phyloP scores from a whole-genome alignment of 1,139 yeast genomes.

The Ogataea hybrid region DNA sequence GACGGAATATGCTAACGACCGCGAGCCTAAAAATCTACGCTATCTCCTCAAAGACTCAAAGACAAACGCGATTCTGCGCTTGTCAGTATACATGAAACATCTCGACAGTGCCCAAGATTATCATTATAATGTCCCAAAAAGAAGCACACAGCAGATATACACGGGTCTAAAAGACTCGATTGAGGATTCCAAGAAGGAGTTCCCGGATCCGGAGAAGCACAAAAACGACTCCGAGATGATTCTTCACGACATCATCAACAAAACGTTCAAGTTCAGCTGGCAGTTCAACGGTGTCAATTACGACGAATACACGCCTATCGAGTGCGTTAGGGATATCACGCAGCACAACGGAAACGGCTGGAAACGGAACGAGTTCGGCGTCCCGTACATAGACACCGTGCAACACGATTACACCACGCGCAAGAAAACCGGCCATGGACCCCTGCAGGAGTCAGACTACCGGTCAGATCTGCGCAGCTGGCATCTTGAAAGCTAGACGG shows the following conservation, averaged over 20 bases:
- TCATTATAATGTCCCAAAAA: slow-evolving; percentile 12
- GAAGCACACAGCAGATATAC: slow-evolving; percentile 16
- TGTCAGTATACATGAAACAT: slow-evolving; percentile 35
- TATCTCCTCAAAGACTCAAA: slow-evolving; percentile 75
- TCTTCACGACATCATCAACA: slow-evolving; percentile 52
- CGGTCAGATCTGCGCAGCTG: slow-evolving; percentile 33
- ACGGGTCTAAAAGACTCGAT: slow-evolving; percentile 20
- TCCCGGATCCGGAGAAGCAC: neutral
- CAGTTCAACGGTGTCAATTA: slow-evolving; percentile 42
- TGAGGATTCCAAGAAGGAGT: slow-evolving; percentile 4
- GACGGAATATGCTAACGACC: slow-evolving; percentile 64
- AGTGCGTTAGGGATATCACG: slow-evolving; percentile 73
- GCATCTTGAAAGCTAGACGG: slow-evolving; percentile 22
- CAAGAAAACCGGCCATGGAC: slow-evolving; percentile 7
- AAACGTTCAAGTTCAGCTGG: slow-evolving; percentile 74
- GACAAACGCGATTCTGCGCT: slow-evolving; percentile 70
- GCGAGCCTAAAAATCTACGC: slow-evolving; percentile 52
- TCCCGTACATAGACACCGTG: slow-evolving; percentile 31
- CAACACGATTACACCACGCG: slow-evolving; percentile 16
- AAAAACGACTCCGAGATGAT: slow-evolving; percentile 44
- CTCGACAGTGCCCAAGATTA: slow-evolving; percentile 13
- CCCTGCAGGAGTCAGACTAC: slow-evolving; percentile 27
- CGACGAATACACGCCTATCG: slow-evolving; percentile 69
- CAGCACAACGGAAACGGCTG: slow-evolving; percentile 69
- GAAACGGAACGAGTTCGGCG: slow-evolving; percentile 41